These are phyloP conservation scores for Cryphonectria japonica DNA, from an alignment of 2,329 filamentous ascomycete species.

Conservation along the genomic window DNA sequence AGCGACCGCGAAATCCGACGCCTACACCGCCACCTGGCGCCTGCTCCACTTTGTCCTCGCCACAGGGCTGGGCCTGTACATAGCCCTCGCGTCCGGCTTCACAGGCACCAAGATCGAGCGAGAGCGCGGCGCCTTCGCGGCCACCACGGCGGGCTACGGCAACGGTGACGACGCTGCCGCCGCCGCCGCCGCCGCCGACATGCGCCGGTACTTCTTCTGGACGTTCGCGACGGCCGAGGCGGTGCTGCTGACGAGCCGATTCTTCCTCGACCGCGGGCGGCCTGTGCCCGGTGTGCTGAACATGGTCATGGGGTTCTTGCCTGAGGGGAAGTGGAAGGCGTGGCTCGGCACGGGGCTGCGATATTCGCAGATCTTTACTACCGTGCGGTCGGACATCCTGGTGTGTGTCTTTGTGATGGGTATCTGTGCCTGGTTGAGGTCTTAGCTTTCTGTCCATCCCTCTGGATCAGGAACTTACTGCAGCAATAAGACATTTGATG, in stretches of 20 bases:
- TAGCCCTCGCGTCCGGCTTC: slow-evolving; percentile 70
- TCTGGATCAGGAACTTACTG: neutral
- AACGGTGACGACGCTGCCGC: slow-evolving; percentile 26
- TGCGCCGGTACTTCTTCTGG: slow-evolving; percentile 68
- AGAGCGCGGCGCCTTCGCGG: slow-evolving; percentile 45
- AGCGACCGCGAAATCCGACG: slow-evolving; percentile 38
- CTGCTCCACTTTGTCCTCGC: slow-evolving; percentile 75
- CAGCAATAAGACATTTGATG: neutral
- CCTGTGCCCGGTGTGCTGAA: slow-evolving; percentile 66
- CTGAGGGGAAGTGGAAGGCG: slow-evolving; percentile 59
- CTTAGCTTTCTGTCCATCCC: neutral
- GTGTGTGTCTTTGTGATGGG: slow-evolving; percentile 78
- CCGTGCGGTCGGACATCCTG: slow-evolving; percentile 74
- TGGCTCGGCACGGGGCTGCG: slow-evolving; percentile 56
- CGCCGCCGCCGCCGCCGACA: slow-evolving; percentile 30
- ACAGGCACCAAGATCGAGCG: slow-evolving; percentile 67
- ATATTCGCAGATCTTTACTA: slow-evolving; percentile 73
- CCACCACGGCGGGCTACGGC: slow-evolving; percentile 30
- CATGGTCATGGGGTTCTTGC: slow-evolving; percentile 67
- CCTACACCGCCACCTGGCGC: slow-evolving; percentile 64
- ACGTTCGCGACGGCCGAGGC: slow-evolving; percentile 81
- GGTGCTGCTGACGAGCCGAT: slow-evolving; percentile 70
- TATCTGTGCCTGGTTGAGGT: slow-evolving; percentile 52
- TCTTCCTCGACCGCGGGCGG: slow-evolving; percentile 67
- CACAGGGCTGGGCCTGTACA: slow-evolving; percentile 70